Conservation (phyloP, 2,329 filamentous ascomycete species). For the Aspergillus clavatus region DNA sequence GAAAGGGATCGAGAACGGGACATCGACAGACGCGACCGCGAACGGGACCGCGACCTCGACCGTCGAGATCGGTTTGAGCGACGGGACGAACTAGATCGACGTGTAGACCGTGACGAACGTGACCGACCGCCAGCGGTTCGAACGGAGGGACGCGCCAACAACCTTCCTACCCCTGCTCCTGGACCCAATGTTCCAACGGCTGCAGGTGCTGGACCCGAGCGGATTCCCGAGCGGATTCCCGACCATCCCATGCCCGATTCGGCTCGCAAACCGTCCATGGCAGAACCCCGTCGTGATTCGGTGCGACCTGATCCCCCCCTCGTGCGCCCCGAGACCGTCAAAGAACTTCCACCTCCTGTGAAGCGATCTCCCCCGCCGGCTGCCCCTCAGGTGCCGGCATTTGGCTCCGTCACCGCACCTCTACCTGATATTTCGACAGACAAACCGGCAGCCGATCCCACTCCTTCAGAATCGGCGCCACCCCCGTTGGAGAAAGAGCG, state of each 20-base stretch:
- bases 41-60: slow-evolving; percentile 20
- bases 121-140: slow-evolving; percentile 31
- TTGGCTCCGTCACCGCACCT: slow-evolving; percentile 35
- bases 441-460: slow-evolving; percentile 17
- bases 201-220: slow-evolving; percentile 18
- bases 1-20: slow-evolving; percentile 31
- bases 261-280: slow-evolving; percentile 21
- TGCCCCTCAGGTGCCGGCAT: slow-evolving; percentile 41
- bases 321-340: slow-evolving; percentile 23
- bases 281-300: slow-evolving; percentile 31
- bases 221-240: slow-evolving; percentile 20
- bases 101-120: slow-evolving; percentile 26
- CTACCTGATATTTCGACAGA: slow-evolving; percentile 19
- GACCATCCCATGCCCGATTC: slow-evolving; percentile 24
- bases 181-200: slow-evolving; percentile 8
- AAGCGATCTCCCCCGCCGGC: slow-evolving; percentile 37
- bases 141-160: slow-evolving; percentile 26
- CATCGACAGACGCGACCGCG: slow-evolving; percentile 29
- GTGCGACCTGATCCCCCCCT: slow-evolving; percentile 25
- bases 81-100: slow-evolving; percentile 29
- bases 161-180: slow-evolving; percentile 17
- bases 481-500: slow-evolving; percentile 22
- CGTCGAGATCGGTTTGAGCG: slow-evolving; percentile 28
- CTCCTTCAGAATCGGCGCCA: slow-evolving; percentile 3
- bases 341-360: slow-evolving; percentile 21